Evolutionary conservation across 306 rosid species (phyloP).

Genomic region (Acacia crassicarpa): DNA sequence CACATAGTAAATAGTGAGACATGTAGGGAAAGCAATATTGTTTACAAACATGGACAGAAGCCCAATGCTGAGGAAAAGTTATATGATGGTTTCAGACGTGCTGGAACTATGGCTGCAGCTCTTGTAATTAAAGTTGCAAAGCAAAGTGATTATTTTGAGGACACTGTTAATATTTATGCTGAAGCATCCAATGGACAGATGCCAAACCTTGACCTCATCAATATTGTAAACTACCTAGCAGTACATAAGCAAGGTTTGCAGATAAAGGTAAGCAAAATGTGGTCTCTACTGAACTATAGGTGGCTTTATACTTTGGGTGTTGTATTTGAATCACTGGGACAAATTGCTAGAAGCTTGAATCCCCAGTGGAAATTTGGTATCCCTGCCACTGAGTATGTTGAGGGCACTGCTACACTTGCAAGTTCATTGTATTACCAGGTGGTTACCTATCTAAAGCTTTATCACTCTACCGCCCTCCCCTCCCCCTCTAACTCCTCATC

Average conservation of each 20-base stretch:
- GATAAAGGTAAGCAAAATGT: constrained; percentile 68
- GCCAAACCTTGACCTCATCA: constrained; percentile 96
- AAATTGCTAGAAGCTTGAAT: constrained; percentile 57
- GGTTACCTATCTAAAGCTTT: constrained; percentile 13
- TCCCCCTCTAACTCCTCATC: neutral
- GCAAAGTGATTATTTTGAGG: constrained; percentile 57
- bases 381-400: constrained; percentile 82
- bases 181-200: constrained; percentile 97
- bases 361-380: constrained; percentile 89
- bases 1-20: constrained; percentile 44
- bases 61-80: constrained; percentile 37
- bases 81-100: constrained; percentile 71
- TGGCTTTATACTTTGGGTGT: constrained; percentile 82
- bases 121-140: constrained; percentile 82
- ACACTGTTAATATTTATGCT: constrained; percentile 74
- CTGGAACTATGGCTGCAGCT: constrained; percentile 96
- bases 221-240: constrained; percentile 80
- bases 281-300: constrained; percentile 60
- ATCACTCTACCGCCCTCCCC: neutral
- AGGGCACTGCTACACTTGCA: constrained; percentile 91
- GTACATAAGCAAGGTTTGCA: constrained; percentile 84
- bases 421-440: constrained; percentile 94
- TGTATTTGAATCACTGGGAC: constrained; percentile 66
- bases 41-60: constrained; percentile 43
- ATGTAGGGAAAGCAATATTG: constrained; percentile 43